A percentile compares a stretch with the other conserved stretches of the same genome.
phyloP scores from a whole-genome alignment of 805 yeast genomes.

The Metschnikowia cubensis region DNA sequence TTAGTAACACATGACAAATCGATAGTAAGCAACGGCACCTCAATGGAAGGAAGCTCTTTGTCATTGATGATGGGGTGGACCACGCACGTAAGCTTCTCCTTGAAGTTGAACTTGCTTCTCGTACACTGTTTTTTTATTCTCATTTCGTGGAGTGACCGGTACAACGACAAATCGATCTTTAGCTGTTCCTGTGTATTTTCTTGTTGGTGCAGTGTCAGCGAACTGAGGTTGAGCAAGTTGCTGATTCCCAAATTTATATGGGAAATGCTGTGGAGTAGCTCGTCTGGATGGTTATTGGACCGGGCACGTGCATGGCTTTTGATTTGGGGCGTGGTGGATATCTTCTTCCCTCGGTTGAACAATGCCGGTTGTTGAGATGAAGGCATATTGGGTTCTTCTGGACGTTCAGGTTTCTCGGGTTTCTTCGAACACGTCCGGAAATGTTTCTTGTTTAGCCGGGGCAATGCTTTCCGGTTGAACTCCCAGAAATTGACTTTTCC shows the following conservation, averaged over 20 bases:
- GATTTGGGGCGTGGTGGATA: not conserved
- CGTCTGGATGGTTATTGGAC: constrained; percentile 12
- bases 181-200: constrained; percentile 20
- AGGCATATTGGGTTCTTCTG: not conserved
- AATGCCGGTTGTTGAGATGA: not conserved
- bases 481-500: constrained; percentile 43
- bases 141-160: constrained; percentile 32
- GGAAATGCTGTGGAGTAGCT: constrained; percentile 8
- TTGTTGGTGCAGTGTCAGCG: constrained; percentile 6
- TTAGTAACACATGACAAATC: constrained; percentile 31
- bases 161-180: constrained; percentile 29
- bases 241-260: constrained; percentile 17
- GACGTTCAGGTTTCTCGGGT: not conserved
- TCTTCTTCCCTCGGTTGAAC: not conserved
- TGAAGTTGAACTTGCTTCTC: constrained; percentile 13
- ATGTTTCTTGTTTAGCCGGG: constrained; percentile 28
- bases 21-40: constrained; percentile 30
- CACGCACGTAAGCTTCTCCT: constrained; percentile 19
- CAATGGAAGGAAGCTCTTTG: constrained; percentile 36
- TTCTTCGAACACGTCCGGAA: constrained; percentile 7
- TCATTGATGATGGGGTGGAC: constrained; percentile 38
- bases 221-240: constrained; percentile 11
- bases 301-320: constrained; percentile 8
- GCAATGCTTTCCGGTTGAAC: constrained; percentile 40
- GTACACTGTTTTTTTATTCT: constrained; percentile 33